phyloP scores from a whole-genome alignment of 495 filamentous ascomycete genomes.

The Penicillium soppii region DNA sequence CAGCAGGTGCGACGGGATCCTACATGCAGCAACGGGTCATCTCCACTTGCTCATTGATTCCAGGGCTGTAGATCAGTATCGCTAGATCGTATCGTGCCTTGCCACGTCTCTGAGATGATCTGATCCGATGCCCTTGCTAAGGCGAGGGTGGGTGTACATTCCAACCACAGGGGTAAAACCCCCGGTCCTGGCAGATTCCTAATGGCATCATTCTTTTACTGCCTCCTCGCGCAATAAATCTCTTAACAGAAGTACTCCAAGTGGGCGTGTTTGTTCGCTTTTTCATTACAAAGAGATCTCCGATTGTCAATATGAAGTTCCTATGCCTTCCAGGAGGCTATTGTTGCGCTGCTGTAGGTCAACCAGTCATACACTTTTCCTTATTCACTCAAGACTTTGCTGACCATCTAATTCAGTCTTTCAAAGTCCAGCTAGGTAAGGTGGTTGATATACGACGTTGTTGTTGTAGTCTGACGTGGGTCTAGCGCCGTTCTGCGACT shows the following conservation, averaged over 20 bases:
- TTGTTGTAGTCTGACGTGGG: background rate
- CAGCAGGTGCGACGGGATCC: background rate
- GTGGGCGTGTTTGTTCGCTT: background rate
- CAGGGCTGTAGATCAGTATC: slow-evolving; percentile 11
- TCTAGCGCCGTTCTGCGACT: slow-evolving; percentile 21
- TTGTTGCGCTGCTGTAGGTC: slow-evolving; percentile 24
- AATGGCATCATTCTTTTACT: slow-evolving; percentile 2
- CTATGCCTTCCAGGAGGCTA: slow-evolving; percentile 29
- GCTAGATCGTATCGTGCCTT: slow-evolving; percentile 4
- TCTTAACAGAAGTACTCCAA: background rate
- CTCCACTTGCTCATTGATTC: background rate
- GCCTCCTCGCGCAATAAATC: background rate
- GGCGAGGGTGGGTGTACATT: slow-evolving; percentile 22
- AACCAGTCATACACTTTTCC: background rate
- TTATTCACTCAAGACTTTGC: background rate
- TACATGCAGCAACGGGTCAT: background rate
- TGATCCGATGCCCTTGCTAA: slow-evolving; percentile 22
- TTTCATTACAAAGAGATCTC: background rate
- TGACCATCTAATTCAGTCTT: slow-evolving; percentile 10
- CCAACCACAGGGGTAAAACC: slow-evolving; percentile 18
- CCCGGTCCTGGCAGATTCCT: slow-evolving; percentile 10
- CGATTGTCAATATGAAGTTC: slow-evolving; percentile 22
- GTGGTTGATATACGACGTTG: background rate
- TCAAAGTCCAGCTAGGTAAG: slow-evolving; percentile 29
- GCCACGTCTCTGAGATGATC: background rate